Conservation (phyloP, 352 stramenopile genomes). For the Phytophthora ohioensis region DNA sequence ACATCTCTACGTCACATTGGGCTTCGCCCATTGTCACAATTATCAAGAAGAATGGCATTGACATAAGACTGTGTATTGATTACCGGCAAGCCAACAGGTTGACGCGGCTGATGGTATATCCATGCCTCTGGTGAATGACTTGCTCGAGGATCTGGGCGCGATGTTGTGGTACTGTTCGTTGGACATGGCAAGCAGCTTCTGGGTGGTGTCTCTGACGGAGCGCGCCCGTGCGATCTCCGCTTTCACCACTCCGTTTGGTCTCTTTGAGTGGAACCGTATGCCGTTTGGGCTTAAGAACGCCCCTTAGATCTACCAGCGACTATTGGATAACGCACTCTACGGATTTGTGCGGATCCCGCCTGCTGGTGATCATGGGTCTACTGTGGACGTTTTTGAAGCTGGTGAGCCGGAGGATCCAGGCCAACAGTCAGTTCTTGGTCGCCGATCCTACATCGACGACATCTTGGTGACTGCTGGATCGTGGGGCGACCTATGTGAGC, state of each 20-base stretch:
- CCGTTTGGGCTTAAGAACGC: not conserved
- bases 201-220: not conserved
- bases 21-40: not conserved
- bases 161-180: conserved; percentile 30
- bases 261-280: not conserved
- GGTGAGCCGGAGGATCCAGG: conserved; percentile 2
- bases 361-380: not conserved
- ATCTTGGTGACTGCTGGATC: conserved; percentile 18
- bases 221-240: not conserved
- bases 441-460: conserved; percentile 42
- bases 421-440: conserved; percentile 1
- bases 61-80: conserved; percentile 1
- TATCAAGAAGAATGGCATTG: conserved; percentile 5
- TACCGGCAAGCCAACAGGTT: not conserved
- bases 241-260: not conserved
- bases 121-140: conserved; percentile 35
- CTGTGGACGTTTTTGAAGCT: not conserved
- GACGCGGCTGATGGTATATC: conserved; percentile 6
- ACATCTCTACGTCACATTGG: conserved; percentile 20
- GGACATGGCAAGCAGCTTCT: conserved; percentile 20
- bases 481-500: conserved; percentile 23
- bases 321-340: not conserved
- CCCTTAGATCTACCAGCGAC: not conserved
- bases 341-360: conserved; percentile 15
- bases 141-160: conserved; percentile 23